Evolutionary conservation across 805 yeast genomes (phyloP).

Genomic region (Ogataea siamensis): DNA sequence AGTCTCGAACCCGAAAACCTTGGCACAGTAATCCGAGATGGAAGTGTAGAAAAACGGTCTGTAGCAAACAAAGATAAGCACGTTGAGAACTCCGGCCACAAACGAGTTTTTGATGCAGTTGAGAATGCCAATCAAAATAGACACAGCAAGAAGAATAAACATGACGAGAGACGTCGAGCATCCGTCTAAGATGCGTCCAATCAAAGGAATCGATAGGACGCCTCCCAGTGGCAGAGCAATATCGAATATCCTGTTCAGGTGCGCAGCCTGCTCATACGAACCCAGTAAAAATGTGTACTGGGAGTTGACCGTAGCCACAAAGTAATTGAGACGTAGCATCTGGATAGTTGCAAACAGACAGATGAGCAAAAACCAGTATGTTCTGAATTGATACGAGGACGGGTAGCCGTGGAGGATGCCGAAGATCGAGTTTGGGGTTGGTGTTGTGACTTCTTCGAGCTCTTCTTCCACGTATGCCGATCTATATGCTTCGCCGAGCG

Average conservation of each 20-base stretch:
- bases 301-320: conserved; percentile 57
- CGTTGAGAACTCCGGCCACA: conserved; percentile 43
- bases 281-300: conserved; percentile 48
- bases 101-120: conserved; percentile 43
- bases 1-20: conserved; percentile 61
- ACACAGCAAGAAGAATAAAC: conserved; percentile 38
- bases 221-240: conserved; percentile 58
- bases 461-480: conserved; percentile 53
- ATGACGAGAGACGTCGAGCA: conserved; percentile 47
- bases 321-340: conserved; percentile 56
- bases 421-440: conserved; percentile 45
- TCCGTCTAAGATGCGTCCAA: conserved; percentile 49
- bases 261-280: conserved; percentile 38
- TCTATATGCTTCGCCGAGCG: conserved; percentile 56
- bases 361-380: conserved; percentile 53
- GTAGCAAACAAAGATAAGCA: conserved; percentile 48
- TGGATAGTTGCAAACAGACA: conserved; percentile 51
- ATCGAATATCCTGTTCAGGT: conserved; percentile 48
- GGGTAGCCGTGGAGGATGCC: conserved; percentile 55
- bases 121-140: conserved; percentile 45
- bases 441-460: conserved; percentile 35
- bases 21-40: conserved; percentile 56
- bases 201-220: conserved; percentile 50
- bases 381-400: conserved; percentile 45
- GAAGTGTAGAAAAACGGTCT: conserved; percentile 61